Evolutionary conservation across 2,329 filamentous ascomycete genomes (phyloP), one percentile per base, ranked within the genome.

Genomic region (Biscogniauxia marginata): DNA sequence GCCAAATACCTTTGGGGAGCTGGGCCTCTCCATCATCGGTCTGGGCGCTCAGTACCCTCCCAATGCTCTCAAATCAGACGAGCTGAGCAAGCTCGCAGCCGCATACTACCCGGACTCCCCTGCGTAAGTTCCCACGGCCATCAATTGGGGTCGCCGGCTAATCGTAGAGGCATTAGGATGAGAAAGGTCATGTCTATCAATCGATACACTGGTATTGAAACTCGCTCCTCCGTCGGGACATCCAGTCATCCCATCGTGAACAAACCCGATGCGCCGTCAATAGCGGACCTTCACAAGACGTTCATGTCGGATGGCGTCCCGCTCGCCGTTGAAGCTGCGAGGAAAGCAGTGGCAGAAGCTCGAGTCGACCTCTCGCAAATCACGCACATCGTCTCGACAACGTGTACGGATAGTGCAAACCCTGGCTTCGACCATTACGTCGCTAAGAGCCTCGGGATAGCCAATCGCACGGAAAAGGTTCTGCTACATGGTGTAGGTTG

Each of bases 321-420:
- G 1, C 73, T 87, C 1, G 83, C 84, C 6, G 74, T 86, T 5
- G 71, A 70, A 8, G 84, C 84, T 1, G 75, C 81, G 20, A 73
- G 75, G 22, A 83, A 84, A 67, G 84, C 84, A 4, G 74, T 85
- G 8, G 71, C 74, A 7, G 83, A 86, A 67, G 81, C 84, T 4
- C 73, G 75, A 16, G 68, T 85, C 45, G 75, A 79, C 45, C 67
- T 78, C 0, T 66, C 67, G 3, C 74, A 84, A 51, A 84, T 89
- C 59, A 89, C 85, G 3, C 86, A 89, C 64, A 77, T 88, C 44
- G 84, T 89, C 7, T 82, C 84, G 21, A 87, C 85, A 0, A 88
- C 85, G 4, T 89, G 86, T 67, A 89, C 86, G 7, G 84, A 89
- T 67, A 87, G 84, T 60, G 84, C 85, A 16, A 89, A 88, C 67